These are phyloP conservation scores for Colletotrichum sp. DNA, from an alignment of 2,329 filamentous ascomycete species.

Conservation along the genomic window DNA sequence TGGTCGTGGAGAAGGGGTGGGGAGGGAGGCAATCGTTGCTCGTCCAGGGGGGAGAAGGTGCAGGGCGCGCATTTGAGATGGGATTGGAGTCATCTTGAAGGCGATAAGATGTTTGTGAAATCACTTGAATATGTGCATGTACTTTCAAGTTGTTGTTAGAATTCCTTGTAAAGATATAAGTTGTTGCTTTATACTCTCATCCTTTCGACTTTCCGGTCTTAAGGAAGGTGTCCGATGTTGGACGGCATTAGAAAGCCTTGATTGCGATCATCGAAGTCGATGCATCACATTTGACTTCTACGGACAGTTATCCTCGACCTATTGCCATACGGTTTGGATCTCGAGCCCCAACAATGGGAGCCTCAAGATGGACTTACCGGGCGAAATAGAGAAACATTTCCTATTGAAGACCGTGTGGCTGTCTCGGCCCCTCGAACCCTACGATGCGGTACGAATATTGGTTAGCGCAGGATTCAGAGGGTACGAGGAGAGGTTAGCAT, in stretches of 20 bases:
- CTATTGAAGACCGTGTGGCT: neutral
- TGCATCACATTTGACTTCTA: neutral
- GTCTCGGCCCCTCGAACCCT: neutral
- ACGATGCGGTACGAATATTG: neutral
- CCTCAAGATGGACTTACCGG: neutral
- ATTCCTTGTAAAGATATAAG: rapidly evolving
- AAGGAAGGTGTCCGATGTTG: rapidly evolving
- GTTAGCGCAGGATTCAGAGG: neutral
- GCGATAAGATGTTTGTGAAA: rapidly evolving
- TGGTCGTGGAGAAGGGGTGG: neutral
- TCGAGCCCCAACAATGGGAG: neutral
- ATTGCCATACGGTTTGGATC: neutral
- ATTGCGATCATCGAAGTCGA: neutral
- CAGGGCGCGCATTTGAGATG: neutral
- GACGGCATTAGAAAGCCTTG: neutral
- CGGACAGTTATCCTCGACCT: neutral
- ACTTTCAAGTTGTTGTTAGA: neutral
- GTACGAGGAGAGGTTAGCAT: neutral
- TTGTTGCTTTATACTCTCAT: neutral
- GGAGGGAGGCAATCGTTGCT: neutral
- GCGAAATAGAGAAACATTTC: neutral
- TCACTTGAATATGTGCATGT: neutral
- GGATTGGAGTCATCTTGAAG: neutral
- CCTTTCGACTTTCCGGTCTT: neutral
- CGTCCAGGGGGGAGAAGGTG: neutral